A percentile compares a stretch with the other conserved stretches of the same genome.
Evolutionary conservation across 768 basidiomycete species (phyloP).

Genomic region (Trametes punicea): DNA sequence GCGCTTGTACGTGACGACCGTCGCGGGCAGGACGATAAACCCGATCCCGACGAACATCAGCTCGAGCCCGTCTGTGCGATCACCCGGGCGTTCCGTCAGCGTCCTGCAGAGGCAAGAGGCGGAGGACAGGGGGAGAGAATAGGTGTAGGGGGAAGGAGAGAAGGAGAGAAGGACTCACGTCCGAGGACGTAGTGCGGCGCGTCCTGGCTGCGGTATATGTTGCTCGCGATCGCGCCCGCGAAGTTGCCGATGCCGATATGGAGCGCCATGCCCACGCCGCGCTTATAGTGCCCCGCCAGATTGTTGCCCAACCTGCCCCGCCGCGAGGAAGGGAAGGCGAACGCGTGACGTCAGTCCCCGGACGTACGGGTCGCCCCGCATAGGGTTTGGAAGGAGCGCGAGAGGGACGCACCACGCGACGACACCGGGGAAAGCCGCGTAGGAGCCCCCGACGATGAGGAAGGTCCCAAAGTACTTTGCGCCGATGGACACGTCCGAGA

Average conservation of each 20-base stretch:
- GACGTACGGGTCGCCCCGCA: too few relatives aligned
- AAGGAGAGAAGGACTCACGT: slow-evolving; percentile 40
- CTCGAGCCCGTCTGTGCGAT: slow-evolving; percentile 59
- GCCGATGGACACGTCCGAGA: slow-evolving; percentile 47
- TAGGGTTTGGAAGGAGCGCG: background rate
- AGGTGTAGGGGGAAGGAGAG: background rate
- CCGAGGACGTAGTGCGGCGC: slow-evolving; percentile 60
- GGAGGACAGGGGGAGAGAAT: too few relatives aligned
- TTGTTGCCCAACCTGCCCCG: slow-evolving; percentile 55
- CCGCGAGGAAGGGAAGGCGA: too few relatives aligned
- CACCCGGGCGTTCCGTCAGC: fast-evolving
- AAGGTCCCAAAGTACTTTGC: slow-evolving; percentile 77
- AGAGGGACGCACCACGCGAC: slow-evolving; percentile 48
- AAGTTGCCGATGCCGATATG: slow-evolving; percentile 69
- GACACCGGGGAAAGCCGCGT: slow-evolving; percentile 57
- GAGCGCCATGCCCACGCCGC: slow-evolving; percentile 63
- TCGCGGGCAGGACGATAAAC: slow-evolving; percentile 46
- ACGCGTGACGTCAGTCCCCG: too few relatives aligned
- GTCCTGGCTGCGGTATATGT: slow-evolving; percentile 59
- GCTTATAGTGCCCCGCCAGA: slow-evolving; percentile 66
- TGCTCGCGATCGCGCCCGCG: slow-evolving; percentile 59
- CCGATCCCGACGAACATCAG: slow-evolving; percentile 70
- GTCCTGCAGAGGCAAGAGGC: background rate
- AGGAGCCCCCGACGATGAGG: slow-evolving; percentile 62
- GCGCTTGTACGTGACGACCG: slow-evolving; percentile 46